Evolutionary conservation across 2,329 filamentous ascomycete genomes (phyloP), one percentile per base, ranked within the genome.

Genomic region (Monosporascus sp.): DNA sequence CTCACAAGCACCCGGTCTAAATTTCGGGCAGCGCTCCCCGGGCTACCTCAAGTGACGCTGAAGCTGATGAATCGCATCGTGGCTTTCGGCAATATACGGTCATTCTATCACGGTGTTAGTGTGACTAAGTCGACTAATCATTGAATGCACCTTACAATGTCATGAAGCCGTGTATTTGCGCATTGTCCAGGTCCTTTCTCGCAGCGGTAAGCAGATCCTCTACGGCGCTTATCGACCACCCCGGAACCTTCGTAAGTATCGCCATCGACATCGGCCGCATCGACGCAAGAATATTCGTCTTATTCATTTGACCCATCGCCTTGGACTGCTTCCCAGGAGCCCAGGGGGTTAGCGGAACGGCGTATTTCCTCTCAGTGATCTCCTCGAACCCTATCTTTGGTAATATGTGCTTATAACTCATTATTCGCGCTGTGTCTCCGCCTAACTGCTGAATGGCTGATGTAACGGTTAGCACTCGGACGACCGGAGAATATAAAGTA

Each of bases 61-160:
- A 40, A 5, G 49, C 31, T 16, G 62, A 60, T 4, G 64, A 61
- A 14, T 51, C 61, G 17, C 53, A 55, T 38, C 59, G 55, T 16
- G 64, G 64, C 49, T 66, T 66, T 20, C 58, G 64, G 36, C 62
- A 64, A 47, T 64, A 67, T 5, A 67, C 57, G 7, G 65, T 67
- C 56, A 67, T 58, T 48, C 65, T 67, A 22, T 26, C 22, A 11
- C 52, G 51, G 7, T 7, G 49, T 58, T 52, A 57, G 54, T 37
- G 9, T 7, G 52, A 22, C 19, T 9, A 8, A 4, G 37, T 52
- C n/a, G 14, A 24, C 11, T 3, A 38, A 34, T 3, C 16, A 5
- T 11, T 7, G 34, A 46, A 37, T 46, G 44, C 22, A n/a, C 17
- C 65, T 59, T 55, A 68, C 65, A 68, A 43, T 9, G 64, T 67